Percentiles rank a stretch among this genome's conserved stretches.
These are phyloP conservation scores for Guadua angustifolia DNA, from an alignment of 176 grass and related monocot genomes.

Conservation along the genomic window DNA sequence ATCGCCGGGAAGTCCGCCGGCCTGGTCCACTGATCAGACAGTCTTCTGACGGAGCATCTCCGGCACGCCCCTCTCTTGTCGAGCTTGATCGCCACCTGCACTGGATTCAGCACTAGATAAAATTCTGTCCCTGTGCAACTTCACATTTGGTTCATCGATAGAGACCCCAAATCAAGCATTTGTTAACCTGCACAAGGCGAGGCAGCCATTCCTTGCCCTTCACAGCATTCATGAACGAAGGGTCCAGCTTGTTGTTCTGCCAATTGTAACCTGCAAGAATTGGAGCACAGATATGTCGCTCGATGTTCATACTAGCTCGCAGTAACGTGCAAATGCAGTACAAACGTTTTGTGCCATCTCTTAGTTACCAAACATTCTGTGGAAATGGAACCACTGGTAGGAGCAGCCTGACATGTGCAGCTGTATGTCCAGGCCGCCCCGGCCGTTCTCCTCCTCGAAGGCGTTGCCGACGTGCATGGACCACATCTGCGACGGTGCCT, in stretches of 20 bases:
- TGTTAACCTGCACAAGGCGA: slow-evolving; percentile 69
- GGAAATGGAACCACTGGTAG: slow-evolving; percentile 93
- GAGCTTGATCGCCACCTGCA: slow-evolving; percentile 69
- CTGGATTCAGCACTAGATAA: not conserved
- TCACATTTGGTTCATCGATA: not conserved
- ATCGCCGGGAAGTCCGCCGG: slow-evolving; percentile 79
- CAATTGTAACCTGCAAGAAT: slow-evolving; percentile 67
- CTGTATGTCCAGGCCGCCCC: slow-evolving; percentile 50
- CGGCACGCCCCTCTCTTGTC: slow-evolving; percentile 56
- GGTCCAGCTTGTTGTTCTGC: slow-evolving; percentile 73
- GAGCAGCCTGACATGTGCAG: slow-evolving; percentile 84
- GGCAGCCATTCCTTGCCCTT: slow-evolving; percentile 63
- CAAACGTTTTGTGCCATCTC: not conserved
- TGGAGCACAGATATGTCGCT: not conserved
- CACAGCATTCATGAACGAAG: slow-evolving; percentile 78
- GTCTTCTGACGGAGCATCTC: slow-evolving; percentile 49
- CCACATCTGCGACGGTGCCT: slow-evolving; percentile 80
- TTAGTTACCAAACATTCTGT: slow-evolving; percentile 80
- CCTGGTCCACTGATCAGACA: slow-evolving; percentile 63
- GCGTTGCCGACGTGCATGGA: slow-evolving; percentile 77
- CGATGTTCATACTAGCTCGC: not conserved
- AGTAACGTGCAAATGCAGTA: not conserved
- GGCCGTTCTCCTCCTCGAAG: slow-evolving; percentile 71
- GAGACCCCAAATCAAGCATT: not conserved
- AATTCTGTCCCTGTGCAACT: not conserved